Evolutionary conservation across 129 eudicot genomes (phyloP).

Genomic region (Cynara cardunculus): DNA sequence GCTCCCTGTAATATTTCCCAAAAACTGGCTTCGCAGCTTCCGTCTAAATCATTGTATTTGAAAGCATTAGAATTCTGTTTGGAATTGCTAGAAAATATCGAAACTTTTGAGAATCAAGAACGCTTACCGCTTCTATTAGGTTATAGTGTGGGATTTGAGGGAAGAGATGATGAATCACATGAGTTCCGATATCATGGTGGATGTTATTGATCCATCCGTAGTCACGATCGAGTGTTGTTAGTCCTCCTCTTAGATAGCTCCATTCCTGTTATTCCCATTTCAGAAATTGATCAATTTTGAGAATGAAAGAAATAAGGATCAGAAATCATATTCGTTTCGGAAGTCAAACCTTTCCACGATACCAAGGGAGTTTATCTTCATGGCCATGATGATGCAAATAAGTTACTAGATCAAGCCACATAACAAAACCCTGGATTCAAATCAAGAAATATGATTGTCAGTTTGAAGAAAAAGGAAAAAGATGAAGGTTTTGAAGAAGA

Average conservation of each 20-base stretch:
- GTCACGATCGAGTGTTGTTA: constrained; percentile 92
- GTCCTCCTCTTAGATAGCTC: constrained; percentile 96
- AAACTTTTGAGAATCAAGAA: not conserved
- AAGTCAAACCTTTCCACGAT: constrained; percentile 75
- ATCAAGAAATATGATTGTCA: constrained; percentile 19
- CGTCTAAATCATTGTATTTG: constrained; percentile 39
- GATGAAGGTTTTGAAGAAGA: not conserved
- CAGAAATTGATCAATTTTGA: not conserved
- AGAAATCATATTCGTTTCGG: constrained; percentile 8
- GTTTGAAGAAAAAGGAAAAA: not conserved
- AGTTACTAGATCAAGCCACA: constrained; percentile 87
- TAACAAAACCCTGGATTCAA: constrained; percentile 60
- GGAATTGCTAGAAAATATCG: not conserved
- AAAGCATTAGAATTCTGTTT: constrained; percentile 9
- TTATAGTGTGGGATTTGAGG: constrained; percentile 99
- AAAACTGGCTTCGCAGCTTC: constrained; percentile 80
- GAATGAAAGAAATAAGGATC: not conserved
- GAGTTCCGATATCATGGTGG: constrained; percentile 98
- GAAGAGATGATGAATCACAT: constrained; percentile 94
- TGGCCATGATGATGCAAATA: constrained; percentile 97
- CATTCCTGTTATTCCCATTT: constrained; percentile 60
- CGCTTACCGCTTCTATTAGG: constrained; percentile 71
- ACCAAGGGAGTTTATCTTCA: constrained; percentile 94
- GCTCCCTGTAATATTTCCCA: constrained; percentile 75
- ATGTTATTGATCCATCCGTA: constrained; percentile 97